Conservation (phyloP, 1,139 yeast genomes). For the Suhomyces bribrorum region DNA sequence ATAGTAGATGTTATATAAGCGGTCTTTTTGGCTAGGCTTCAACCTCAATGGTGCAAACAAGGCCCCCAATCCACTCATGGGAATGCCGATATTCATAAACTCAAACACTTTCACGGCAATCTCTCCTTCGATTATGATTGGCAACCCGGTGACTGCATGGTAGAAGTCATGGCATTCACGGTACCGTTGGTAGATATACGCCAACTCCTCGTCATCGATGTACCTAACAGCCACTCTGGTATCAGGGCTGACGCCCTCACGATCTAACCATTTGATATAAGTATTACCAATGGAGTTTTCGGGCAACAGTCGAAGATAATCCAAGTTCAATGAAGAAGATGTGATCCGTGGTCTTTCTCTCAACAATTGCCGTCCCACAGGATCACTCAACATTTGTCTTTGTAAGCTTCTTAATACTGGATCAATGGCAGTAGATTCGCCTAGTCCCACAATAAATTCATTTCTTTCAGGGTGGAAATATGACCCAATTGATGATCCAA, state of each 20-base stretch:
- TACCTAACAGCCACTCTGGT: slow-evolving; percentile 85
- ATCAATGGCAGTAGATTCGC: slow-evolving; percentile 86
- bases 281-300: slow-evolving; percentile 75
- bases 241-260: slow-evolving; percentile 92
- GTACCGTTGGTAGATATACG: slow-evolving; percentile 87
- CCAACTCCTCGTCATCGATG: slow-evolving; percentile 87
- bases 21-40: slow-evolving; percentile 52
- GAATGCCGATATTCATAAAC: slow-evolving; percentile 88
- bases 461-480: slow-evolving; percentile 78
- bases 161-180: slow-evolving; percentile 97
- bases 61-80: slow-evolving; percentile 95
- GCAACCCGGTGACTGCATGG: slow-evolving; percentile 88
- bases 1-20: slow-evolving; percentile 66
- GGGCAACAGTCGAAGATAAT: slow-evolving; percentile 60
- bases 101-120: slow-evolving; percentile 91
- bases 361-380: slow-evolving; percentile 74
- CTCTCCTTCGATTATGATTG: slow-evolving; percentile 93
- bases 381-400: slow-evolving; percentile 71
- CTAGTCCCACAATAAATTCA: slow-evolving; percentile 86
- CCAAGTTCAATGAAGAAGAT: slow-evolving; percentile 65
- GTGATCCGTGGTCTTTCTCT: slow-evolving; percentile 84
- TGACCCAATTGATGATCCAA: slow-evolving; percentile 82
- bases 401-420: slow-evolving; percentile 64
- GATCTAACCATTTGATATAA: slow-evolving; percentile 78
- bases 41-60: slow-evolving; percentile 75